Conservation (phyloP, 345 rosid species). For the Eucalyptus marginata region DNA sequence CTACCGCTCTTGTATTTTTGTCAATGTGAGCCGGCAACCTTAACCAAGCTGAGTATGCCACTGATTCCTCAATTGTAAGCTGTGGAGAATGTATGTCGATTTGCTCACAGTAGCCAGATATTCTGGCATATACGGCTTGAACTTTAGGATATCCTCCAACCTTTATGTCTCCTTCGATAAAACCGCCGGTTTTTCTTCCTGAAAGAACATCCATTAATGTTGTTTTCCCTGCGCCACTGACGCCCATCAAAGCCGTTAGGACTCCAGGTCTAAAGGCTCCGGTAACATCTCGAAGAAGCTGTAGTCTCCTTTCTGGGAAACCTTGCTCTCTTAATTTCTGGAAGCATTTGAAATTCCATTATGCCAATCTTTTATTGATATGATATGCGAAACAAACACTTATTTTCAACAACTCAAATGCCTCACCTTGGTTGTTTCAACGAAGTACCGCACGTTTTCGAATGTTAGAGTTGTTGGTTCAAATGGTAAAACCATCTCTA, state of each 20-base stretch:
- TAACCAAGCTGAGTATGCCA: slow-evolving; percentile 26
- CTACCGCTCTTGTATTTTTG: slow-evolving; percentile 16
- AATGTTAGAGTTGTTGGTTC: slow-evolving; percentile 18
- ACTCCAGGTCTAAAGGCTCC: slow-evolving; percentile 37
- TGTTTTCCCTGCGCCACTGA: slow-evolving; percentile 39
- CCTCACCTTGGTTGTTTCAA: slow-evolving; percentile 17
- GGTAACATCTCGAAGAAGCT: slow-evolving; percentile 21
- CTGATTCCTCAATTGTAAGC: slow-evolving; percentile 24
- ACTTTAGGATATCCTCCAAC: slow-evolving; percentile 31
- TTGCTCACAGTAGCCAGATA: slow-evolving; percentile 36
- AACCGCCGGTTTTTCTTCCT: slow-evolving; percentile 34
- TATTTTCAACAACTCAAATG: not conserved
- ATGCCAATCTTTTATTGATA: not conserved
- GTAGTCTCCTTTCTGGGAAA: slow-evolving; percentile 6
- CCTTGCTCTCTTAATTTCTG: slow-evolving; percentile 15
- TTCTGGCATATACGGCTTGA: slow-evolving; percentile 29
- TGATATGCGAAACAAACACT: not conserved
- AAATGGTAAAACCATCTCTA: slow-evolving; percentile 18
- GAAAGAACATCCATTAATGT: slow-evolving; percentile 44
- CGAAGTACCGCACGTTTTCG: slow-evolving; percentile 10
- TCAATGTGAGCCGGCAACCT: slow-evolving; percentile 18
- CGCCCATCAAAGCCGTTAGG: slow-evolving; percentile 35
- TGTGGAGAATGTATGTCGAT: slow-evolving; percentile 34
- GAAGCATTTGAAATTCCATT: not conserved
- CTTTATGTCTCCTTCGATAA: slow-evolving; percentile 22